Evolutionary conservation across 1,139 yeast genomes (phyloP), one percentile per base, ranked within the genome.

Genomic region (Blastobotrys elegans): DNA sequence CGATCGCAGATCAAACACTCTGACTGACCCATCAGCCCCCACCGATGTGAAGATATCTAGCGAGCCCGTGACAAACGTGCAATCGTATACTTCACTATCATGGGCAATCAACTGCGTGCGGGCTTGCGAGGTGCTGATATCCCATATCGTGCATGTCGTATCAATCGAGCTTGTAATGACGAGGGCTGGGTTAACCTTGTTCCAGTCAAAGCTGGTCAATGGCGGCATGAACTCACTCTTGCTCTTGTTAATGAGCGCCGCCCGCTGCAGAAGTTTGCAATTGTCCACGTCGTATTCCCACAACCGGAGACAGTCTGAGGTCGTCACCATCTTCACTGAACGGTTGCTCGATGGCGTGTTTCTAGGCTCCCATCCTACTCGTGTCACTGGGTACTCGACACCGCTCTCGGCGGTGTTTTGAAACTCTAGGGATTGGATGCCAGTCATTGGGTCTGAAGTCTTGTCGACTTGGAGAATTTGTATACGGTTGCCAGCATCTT

Each of bases 61-160:
- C 33, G 88, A 80, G 37, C 82, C 81, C 50, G 84, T 79, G 44
- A 89, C 71, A 65, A 89, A 92, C 56, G 86, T 79, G 20, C 90
- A 97, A 64, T 92, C 98, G 64, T 82, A 88, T 3, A 92, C 98
- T 65, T 90, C 97, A 51, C 84, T 81, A 63, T 92, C 98, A 66
- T 92, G 98, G 0, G 98, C 98, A 56, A 92, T 92, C 45, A 92
- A 72, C 68, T 92, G 97, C 1, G 98, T 90, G 61, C 84, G 85
- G 18, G 95, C 95, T 24, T 77, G 73, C n/a, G 86, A 87, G 8
- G 80, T 73, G 29, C 71, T 73, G 38, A 88, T 68, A 66, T 92
- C 97, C 97, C 98, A 92, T 2, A 89, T 82, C 0, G 97, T 90
- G 67, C 98, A 92, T 0, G 98, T 92, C 0, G 98, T 92, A 66